Conservation (phyloP, 345 rosid genomes). For the Sisymbrium altissimum region DNA sequence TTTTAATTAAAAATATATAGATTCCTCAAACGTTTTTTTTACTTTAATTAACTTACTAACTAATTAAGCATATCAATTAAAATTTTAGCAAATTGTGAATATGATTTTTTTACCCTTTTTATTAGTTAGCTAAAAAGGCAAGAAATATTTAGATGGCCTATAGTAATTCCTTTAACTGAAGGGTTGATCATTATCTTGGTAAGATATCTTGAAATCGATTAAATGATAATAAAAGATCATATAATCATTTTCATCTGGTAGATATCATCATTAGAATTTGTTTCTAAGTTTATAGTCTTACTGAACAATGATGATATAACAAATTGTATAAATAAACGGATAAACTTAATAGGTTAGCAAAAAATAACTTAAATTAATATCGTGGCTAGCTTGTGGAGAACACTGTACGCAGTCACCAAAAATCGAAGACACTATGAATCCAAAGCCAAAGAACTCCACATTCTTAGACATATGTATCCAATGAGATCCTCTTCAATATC, state of each 20-base stretch:
- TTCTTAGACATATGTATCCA: constrained; percentile 7
- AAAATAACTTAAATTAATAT: not conserved
- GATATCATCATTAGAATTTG: constrained; percentile 27
- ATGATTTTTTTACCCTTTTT: not conserved
- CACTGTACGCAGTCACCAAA: constrained; percentile 1
- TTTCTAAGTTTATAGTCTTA: constrained; percentile 25
- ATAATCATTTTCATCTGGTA: constrained; percentile 28
- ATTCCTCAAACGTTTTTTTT: not conserved
- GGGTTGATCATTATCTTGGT: constrained; percentile 15
- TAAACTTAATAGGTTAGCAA: constrained; percentile 3
- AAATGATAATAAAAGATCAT: not conserved
- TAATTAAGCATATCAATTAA: not conserved
- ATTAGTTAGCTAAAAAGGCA: not conserved
- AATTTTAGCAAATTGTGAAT: not conserved
- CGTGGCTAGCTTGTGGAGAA: not conserved
- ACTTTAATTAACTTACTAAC: not conserved
- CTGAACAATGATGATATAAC: constrained; percentile 28
- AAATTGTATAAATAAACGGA: not conserved
- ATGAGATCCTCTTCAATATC: constrained; percentile 9
- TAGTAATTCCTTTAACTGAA: not conserved
- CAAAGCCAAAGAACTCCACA: constrained; percentile 7
- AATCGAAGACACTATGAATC: constrained; percentile 21
- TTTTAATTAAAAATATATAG: no score
- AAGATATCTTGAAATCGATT: constrained; percentile 9
- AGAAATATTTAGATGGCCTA: not conserved